phyloP scores from a whole-genome alignment of 2,329 filamentous ascomycete genomes.

The Phialophora expanda region DNA sequence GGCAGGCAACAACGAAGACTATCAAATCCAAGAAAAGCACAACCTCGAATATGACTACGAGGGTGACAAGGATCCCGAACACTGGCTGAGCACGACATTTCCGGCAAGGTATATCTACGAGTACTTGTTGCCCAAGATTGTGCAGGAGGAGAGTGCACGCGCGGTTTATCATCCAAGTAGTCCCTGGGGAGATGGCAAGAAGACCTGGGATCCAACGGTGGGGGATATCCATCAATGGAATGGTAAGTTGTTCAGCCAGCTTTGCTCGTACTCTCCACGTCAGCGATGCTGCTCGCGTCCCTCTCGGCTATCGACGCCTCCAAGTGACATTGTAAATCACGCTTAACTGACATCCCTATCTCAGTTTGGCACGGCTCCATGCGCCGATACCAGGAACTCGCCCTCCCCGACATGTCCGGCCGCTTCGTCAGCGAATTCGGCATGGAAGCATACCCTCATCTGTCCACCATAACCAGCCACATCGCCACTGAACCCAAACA shows the following conservation, averaged over 20 bases:
- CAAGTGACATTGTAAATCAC: neutral
- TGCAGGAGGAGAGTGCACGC: conserved; percentile 68
- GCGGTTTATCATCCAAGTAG: conserved; percentile 78
- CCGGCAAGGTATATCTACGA: conserved; percentile 94
- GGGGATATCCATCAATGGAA: conserved; percentile 95
- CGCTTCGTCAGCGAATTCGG: conserved; percentile 94
- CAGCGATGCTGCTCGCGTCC: conserved; percentile 52
- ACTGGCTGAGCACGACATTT: conserved; percentile 88
- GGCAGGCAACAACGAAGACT: conserved; percentile 95
- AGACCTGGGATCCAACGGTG: conserved; percentile 73
- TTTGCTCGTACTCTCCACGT: conserved; percentile 35
- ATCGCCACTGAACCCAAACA: conserved; percentile 64
- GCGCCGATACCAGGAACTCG: conserved; percentile 79
- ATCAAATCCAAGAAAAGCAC: conserved; percentile 84
- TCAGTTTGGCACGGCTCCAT: conserved; percentile 59
- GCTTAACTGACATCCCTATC: conserved; percentile 50
- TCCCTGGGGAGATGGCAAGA: conserved; percentile 84
- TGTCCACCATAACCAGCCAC: conserved; percentile 80
- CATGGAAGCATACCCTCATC: conserved; percentile 86
- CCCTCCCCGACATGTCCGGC: conserved; percentile 77
- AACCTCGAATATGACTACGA: conserved; percentile 73
- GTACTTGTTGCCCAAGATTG: conserved; percentile 78
- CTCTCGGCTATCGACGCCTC: neutral
- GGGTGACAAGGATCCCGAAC: conserved; percentile 79
- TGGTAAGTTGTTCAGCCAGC: conserved; percentile 62